Percentiles rank a stretch among this genome's conserved stretches.
Conservation (phyloP, 1,284 basidiomycete genomes). For the Taiwanofungus camphoratus region DNA sequence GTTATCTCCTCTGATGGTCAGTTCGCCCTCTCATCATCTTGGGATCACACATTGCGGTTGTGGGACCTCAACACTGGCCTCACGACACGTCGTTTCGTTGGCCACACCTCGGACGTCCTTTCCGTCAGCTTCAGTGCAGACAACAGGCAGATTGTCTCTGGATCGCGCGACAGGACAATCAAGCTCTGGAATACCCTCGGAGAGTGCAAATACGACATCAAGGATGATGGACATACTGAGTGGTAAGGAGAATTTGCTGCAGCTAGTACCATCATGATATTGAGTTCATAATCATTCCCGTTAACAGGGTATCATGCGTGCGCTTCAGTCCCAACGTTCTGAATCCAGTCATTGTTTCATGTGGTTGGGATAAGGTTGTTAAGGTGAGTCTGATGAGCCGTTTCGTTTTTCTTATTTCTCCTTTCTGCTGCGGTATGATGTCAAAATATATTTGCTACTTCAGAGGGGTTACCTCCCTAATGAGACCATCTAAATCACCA, state of each 20-base stretch:
- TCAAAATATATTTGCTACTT: slow-evolving; percentile 77
- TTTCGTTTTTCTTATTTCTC: slow-evolving; percentile 10
- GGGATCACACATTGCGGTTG: slow-evolving; percentile 99
- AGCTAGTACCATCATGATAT: no score
- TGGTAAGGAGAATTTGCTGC: no score
- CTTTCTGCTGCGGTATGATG: slow-evolving; percentile 35
- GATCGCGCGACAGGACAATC: slow-evolving; percentile 94
- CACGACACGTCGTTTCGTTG: slow-evolving; percentile 96
- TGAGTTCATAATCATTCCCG: no score
- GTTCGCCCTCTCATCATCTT: slow-evolving; percentile 98
- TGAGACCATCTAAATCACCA: slow-evolving; percentile 73
- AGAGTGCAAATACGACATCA: slow-evolving; percentile 99
- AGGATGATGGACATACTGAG: slow-evolving; percentile 96
- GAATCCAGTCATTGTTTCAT: slow-evolving; percentile 99
- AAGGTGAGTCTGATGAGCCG: slow-evolving; percentile 66
- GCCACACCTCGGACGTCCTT: slow-evolving; percentile 96
- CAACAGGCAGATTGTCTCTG: slow-evolving; percentile 98
- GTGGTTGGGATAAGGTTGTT: slow-evolving; percentile 99
- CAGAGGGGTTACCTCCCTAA: slow-evolving; percentile 60
- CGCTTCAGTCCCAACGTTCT: slow-evolving; percentile 98
- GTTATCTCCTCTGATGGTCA: slow-evolving; percentile 99
- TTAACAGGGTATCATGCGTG: slow-evolving; percentile 93
- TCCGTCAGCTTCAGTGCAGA: slow-evolving; percentile 97
- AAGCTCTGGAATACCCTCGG: slow-evolving; percentile 99
- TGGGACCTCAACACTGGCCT: slow-evolving; percentile 97